Evolutionary conservation across 495 filamentous ascomycete species (phyloP).

Genomic region (Penicillium alfredii): DNA sequence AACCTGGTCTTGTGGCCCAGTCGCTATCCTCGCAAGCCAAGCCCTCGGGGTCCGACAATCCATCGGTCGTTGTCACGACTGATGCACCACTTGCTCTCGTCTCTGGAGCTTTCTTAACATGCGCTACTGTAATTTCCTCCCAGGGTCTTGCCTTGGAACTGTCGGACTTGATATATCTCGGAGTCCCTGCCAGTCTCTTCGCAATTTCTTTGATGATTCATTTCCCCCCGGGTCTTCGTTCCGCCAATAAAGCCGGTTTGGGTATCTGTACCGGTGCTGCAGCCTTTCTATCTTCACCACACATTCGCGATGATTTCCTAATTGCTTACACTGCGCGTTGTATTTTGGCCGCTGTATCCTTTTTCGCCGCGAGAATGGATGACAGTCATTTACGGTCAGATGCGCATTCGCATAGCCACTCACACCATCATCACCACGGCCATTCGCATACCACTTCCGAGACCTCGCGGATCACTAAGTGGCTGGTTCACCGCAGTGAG

Average conservation of each 20-base stretch:
- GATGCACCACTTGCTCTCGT: constrained; percentile 28
- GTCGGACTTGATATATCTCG: constrained; percentile 22
- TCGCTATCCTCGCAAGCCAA: constrained; percentile 14
- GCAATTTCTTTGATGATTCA: constrained; percentile 26
- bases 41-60: constrained; percentile 2
- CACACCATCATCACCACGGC: constrained; percentile 30
- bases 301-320: constrained; percentile 25
- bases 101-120: constrained; percentile 22
- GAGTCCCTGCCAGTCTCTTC: constrained; percentile 23
- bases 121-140: constrained; percentile 18
- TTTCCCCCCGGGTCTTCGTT: constrained; percentile 21
- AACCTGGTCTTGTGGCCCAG: constrained; percentile 24
- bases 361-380: constrained; percentile 36
- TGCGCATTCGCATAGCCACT: constrained; percentile 31
- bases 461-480: constrained; percentile 55
- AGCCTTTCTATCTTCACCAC: constrained; percentile 32
- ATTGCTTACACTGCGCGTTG: constrained; percentile 27
- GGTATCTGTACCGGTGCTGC: constrained; percentile 24
- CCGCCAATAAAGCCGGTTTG: constrained; percentile 33
- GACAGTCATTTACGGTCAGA: constrained; percentile 24
- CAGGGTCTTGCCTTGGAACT: constrained; percentile 16
- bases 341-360: constrained; percentile 26
- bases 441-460: constrained; percentile 30
- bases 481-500: constrained; percentile 58
- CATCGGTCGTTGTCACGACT: constrained; percentile 14